Base-by-base conservation (phyloP, 1,284 basidiomycete species). In the Neonothopanus nambi region DNA sequence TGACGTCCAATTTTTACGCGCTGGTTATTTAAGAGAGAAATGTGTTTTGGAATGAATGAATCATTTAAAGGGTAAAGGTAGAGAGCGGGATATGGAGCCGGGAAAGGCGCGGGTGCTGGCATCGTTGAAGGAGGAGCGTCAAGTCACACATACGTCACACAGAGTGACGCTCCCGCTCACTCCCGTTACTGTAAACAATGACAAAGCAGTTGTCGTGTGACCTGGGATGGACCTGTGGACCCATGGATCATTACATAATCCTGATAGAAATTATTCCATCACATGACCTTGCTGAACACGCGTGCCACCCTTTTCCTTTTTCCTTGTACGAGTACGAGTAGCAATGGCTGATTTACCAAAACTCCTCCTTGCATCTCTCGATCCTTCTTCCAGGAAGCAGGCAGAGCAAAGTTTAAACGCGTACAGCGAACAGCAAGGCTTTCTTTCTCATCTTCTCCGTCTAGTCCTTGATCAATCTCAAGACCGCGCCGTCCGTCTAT, bases 1-100 rank as follows among this genome's bases (percentile, higher is more conserved):
- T 99, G 96, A 53, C 95, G 79, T n/a, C 97, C 96, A 66, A 99
- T 96, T 81, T 98, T 98, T 64, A 91, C 84, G 67, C 84, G 86
- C 67, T 85, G 79, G 54, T 78, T 81, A 47, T 78, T 81, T 26
- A 82, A 76, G 40, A 99, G 85, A 41, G 91, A 85, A 63, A 99
- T 96, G 72, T 98, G 93, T 74, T 99, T 98, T 57, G 95, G 93
- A 39, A 91, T 81, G 71, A 98, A 98, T 1, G 95, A 94, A 70
- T 98, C 94, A 67, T 98, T 98, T 58, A 98, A 81, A 0, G 96
- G 95, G 70, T 95, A 97, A 33, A 98, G 82, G 72, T 95, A 94
- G 38, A 97, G 85, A 17, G 89, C 85, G 48, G 88, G 89, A 55
- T 76, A 80, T 8, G 76, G 67, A 3, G 67, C 60, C 51, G 71